Percentiles rank a stretch among this genome's conserved stretches.
Conservation (phyloP, 2,329 filamentous ascomycete genomes). For the Neonectria punicea region DNA sequence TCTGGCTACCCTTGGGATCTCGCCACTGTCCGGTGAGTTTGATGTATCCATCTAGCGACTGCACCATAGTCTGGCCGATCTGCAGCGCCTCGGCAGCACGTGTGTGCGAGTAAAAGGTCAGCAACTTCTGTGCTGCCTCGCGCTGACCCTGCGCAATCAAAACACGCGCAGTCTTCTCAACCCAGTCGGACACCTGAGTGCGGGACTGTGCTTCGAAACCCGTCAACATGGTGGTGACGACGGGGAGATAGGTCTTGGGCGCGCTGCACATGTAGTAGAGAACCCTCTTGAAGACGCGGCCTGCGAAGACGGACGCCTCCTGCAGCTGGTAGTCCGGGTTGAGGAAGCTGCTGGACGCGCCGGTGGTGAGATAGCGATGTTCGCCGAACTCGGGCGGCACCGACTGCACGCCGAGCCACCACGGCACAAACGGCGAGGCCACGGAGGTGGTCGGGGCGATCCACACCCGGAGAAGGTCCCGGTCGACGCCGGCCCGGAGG, state of each 20-base stretch:
- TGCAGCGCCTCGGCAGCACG: slow-evolving; percentile 32
- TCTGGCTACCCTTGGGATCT: slow-evolving; percentile 32
- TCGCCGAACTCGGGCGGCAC: slow-evolving; percentile 35
- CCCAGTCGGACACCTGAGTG: slow-evolving; percentile 28
- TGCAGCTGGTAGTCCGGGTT: slow-evolving; percentile 39
- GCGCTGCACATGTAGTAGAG: slow-evolving; percentile 40
- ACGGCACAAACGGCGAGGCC: slow-evolving; percentile 35
- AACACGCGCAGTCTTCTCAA: slow-evolving; percentile 31
- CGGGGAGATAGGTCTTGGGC: slow-evolving; percentile 29
- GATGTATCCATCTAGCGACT: slow-evolving; percentile 38
- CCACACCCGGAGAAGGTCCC: slow-evolving; percentile 36
- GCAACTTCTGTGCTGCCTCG: slow-evolving; percentile 24
- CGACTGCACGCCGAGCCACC: slow-evolving; percentile 37
- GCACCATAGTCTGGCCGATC: slow-evolving; percentile 30
- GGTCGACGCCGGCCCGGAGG: slow-evolving; percentile 25
- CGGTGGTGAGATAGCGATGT: slow-evolving; percentile 37
- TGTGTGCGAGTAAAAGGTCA: slow-evolving; percentile 39
- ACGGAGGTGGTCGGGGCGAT: slow-evolving; percentile 34
- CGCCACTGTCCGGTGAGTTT: slow-evolving; percentile 36
- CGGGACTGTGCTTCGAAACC: slow-evolving; percentile 33
- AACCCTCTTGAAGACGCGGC: slow-evolving; percentile 35
- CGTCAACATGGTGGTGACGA: slow-evolving; percentile 27
- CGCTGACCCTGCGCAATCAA: slow-evolving; percentile 33
- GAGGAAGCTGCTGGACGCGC: slow-evolving; percentile 38
- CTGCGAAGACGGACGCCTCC: slow-evolving; percentile 36